These are phyloP conservation scores for Pachyrhizus erosus DNA, from an alignment of 306 rosid genomes.

Conservation along the genomic window DNA sequence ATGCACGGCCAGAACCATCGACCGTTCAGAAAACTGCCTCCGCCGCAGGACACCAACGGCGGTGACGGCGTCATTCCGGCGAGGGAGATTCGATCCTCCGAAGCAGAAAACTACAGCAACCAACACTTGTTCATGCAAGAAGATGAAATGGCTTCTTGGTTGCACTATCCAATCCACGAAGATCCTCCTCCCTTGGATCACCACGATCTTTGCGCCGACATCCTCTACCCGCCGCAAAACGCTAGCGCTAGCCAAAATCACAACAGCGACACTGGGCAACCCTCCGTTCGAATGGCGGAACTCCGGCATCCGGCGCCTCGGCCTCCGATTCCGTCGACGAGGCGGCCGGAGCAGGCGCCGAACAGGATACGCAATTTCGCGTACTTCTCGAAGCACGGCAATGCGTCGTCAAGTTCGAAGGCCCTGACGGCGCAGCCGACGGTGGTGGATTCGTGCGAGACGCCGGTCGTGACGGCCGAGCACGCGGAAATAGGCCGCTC, in stretches of 20 bases:
- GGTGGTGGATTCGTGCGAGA: conserved; percentile 68
- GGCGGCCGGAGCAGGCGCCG: conserved; percentile 35
- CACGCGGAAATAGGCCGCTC: conserved; percentile 24
- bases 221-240: conserved; percentile 44
- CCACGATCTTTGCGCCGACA: conserved; percentile 57
- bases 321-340: conserved; percentile 59
- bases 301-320: conserved; percentile 31
- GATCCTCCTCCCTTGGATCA: conserved; percentile 60
- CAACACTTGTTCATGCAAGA: conserved; percentile 76
- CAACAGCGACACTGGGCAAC: background rate
- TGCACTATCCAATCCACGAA: conserved; percentile 66
- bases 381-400: conserved; percentile 46
- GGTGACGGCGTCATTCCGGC: conserved; percentile 39
- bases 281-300: conserved; percentile 15
- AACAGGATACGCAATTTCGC: conserved; percentile 47
- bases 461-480: conserved; percentile 39
- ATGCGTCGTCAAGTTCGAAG: conserved; percentile 52
- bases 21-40: conserved; percentile 42
- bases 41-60: background rate
- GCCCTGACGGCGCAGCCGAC: conserved; percentile 39
- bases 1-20: conserved; percentile 67
- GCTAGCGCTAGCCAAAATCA: background rate
- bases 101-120: conserved; percentile 26
- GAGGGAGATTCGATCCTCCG: conserved; percentile 45
- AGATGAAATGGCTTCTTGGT: conserved; percentile 81